Base-by-base conservation (phyloP, 345 rosid genomes). In the Mallotus nudiflorus region DNA sequence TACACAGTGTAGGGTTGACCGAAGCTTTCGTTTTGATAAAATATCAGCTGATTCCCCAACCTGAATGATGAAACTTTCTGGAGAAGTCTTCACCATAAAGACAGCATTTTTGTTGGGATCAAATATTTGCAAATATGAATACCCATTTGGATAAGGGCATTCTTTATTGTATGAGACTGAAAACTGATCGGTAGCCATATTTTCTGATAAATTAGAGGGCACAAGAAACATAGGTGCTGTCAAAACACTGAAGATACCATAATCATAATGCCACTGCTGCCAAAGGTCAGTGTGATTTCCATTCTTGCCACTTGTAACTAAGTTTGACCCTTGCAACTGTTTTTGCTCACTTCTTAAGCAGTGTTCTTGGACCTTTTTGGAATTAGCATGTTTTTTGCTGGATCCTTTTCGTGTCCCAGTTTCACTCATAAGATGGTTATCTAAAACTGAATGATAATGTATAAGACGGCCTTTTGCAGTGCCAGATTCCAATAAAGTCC, bases 181-280 rank as follows among this genome's bases (percentile, higher is more conserved):
- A 58, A 18, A 33, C 40, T 74, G 75, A 59, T 51, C 63, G 20
- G 42, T 50, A 6, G 9, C 60, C 37, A 69, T 25, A 42, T 52
- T 62, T 68, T 75, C 81, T 18, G 73, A 61, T 18, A 45, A 76
- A 53, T 24, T 48, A 33, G 67, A 72, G 0, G 88, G 49, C 6
- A 52, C 65, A 45, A 86, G 77, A 87, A 92, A 92, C 87, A 90
- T 81, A 25, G 97, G 96, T 83, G 90, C 83, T 5, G 97, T 92
- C 76, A 95, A 80, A 75, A 92, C 71, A n/a, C 97, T 95, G 77
- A 92, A 89, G 76, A 92, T 78, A 40, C 97, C 93, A 66, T 89
- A 92, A 77, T 92, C 99, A 78, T 85, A 92, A 81, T 92, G 99
- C 97, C 99, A 92, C 63, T 87, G 92, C 84, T 95, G 97, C 97